These are phyloP conservation scores for Durusdinium trenchii DNA, from an alignment of 73 alveolate genomes.

Conservation along the genomic window DNA sequence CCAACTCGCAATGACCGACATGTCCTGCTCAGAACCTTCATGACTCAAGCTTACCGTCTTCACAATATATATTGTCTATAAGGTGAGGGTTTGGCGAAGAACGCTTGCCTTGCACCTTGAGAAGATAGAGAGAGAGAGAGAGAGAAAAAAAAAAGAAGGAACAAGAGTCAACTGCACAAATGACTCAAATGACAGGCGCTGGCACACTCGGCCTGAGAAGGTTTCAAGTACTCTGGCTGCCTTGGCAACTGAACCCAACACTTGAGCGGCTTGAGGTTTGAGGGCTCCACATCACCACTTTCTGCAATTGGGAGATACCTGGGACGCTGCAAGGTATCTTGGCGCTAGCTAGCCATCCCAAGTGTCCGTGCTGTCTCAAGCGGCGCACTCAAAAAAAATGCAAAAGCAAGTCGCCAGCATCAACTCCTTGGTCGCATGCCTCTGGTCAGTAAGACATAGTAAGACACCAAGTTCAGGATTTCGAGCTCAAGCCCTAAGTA, in stretches of 20 bases:
- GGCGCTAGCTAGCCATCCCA: not conserved
- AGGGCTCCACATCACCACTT: slow-evolving; percentile 33
- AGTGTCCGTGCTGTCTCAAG: not conserved
- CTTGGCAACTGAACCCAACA: not conserved
- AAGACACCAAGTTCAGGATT: not conserved
- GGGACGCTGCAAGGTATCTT: not conserved
- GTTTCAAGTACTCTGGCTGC: slow-evolving; percentile 53
- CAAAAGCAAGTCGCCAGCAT: slow-evolving; percentile 69
- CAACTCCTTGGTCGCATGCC: slow-evolving; percentile 57
- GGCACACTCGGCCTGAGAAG: slow-evolving; percentile 24
- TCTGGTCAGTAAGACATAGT: too few relatives aligned
- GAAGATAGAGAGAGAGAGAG: too few relatives aligned
- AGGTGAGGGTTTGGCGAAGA: too few relatives aligned
- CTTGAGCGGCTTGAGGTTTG: too few relatives aligned
- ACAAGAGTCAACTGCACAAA: too few relatives aligned
- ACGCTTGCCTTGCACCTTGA: too few relatives aligned
- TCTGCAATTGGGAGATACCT: slow-evolving; percentile 59
- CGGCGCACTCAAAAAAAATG: slow-evolving; percentile 57
- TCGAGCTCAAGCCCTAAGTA: not conserved
- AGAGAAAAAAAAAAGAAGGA: too few relatives aligned
- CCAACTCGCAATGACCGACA: too few relatives aligned
- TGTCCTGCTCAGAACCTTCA: too few relatives aligned
- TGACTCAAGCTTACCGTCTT: too few relatives aligned
- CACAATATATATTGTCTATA: too few relatives aligned
- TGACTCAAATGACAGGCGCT: too few relatives aligned